Percentiles rank a stretch among this genome's conserved stretches.
phyloP scores from a whole-genome alignment of 2,329 filamentous ascomycete genomes.

The Cercospora sp. region DNA sequence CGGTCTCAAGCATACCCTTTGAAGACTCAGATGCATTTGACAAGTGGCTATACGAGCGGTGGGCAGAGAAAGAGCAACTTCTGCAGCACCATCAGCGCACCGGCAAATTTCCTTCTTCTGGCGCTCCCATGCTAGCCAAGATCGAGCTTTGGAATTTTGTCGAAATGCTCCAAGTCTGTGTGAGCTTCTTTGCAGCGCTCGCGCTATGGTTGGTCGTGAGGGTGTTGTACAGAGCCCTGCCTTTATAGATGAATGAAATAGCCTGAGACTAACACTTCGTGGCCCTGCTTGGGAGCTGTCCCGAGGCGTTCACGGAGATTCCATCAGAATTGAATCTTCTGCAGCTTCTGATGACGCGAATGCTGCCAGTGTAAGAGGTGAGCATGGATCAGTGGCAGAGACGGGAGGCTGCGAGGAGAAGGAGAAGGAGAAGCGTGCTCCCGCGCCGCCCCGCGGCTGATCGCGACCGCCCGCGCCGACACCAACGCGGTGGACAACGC shows the following conservation, averaged over 20 bases:
- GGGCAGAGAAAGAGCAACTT: slow-evolving; percentile 87
- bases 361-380: too few relatives aligned
- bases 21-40: slow-evolving; percentile 72
- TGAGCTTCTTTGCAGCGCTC: slow-evolving; percentile 20
- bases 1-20: slow-evolving; percentile 75
- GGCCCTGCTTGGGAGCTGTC: not conserved
- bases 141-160: slow-evolving; percentile 42
- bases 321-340: not conserved
- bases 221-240: not conserved
- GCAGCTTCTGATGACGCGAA: not conserved
- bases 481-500: too few relatives aligned
- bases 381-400: too few relatives aligned
- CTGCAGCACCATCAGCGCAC: slow-evolving; percentile 73
- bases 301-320: not conserved
- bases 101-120: slow-evolving; percentile 71
- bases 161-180: slow-evolving; percentile 49
- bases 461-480: too few relatives aligned
- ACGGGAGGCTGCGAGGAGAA: too few relatives aligned
- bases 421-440: too few relatives aligned
- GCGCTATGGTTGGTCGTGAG: not conserved
- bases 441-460: too few relatives aligned
- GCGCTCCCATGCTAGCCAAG: slow-evolving; percentile 40
- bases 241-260: not conserved
- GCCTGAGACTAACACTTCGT: not conserved
- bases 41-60: slow-evolving; percentile 76